Base-by-base conservation (phyloP, 306 rosid genomes). In the Vigna unguiculata region DNA sequence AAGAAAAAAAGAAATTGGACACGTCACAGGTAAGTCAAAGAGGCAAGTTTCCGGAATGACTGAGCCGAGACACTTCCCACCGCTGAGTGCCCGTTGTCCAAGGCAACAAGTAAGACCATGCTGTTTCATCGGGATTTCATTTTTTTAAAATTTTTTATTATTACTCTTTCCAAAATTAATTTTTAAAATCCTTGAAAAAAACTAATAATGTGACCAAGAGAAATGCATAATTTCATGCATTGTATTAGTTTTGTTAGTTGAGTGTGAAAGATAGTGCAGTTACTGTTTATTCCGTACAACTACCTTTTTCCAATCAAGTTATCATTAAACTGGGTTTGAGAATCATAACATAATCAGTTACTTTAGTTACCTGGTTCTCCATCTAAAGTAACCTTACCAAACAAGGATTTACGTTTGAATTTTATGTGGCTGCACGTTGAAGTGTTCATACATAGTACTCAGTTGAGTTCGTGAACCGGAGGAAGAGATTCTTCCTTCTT, bases 21-120 rank as follows among this genome's bases (percentile, higher is more conserved):
- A 85, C 86, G 83, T 85, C 79, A 69, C 61, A 21, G 52, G 46
- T 13, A 75, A 65, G 91, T 84, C 85, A 86, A 86, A 75, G 81
- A 70, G 86, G 87, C 90, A 84, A 78, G 62, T 52, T 70, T 77
- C 93, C 96, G 74, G 75, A 65, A 78, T 80, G 28, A 82, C 85
- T 36, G 86, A 74, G 34, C 88, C 1, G 80, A 84, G 15, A 71
- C 80, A 21, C 30, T 77, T 80, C 19, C 85, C 77, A 74, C 75
- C 14, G 17, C 65, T 14, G 20, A 58, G 19, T 58, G 38, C 38
- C 64, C 38, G 17, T 58, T 58, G 64, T 14, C 17, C 64, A 25
- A 38, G 10, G 11, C 43, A 38, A 38, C 40, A 34, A 6, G 8
- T 34, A 34, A 34, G 38, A 34, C 38, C 38, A 6, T 34, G 38